These are phyloP conservation scores for Colletotrichum nymphaeae DNA, from an alignment of 2,329 filamentous ascomycete genomes.

Conservation along the genomic window DNA sequence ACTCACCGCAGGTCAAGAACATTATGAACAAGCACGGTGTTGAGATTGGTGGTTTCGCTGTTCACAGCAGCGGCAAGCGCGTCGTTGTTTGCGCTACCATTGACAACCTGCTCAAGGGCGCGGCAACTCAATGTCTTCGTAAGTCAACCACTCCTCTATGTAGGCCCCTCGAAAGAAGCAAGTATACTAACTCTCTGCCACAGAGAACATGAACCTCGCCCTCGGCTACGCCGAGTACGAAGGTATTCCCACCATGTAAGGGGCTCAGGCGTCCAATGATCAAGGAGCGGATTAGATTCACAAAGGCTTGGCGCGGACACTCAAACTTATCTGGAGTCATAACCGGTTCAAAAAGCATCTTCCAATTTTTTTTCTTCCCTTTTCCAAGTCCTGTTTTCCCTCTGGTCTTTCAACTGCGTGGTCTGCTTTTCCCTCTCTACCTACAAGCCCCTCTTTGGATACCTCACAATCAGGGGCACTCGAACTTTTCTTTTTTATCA, in stretches of 20 bases:
- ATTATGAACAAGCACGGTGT: conserved; percentile 89
- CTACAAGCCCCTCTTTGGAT: neutral
- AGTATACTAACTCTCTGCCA: neutral
- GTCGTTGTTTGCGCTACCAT: conserved; percentile 96
- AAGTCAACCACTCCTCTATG: conserved; percentile 54
- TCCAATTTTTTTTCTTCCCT: neutral
- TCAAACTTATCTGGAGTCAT: conserved; percentile 33
- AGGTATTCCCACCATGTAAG: conserved; percentile 75
- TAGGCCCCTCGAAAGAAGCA: neutral
- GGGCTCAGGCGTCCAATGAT: neutral
- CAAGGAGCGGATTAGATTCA: conserved; percentile 24
- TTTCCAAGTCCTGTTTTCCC: neutral
- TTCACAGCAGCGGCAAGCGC: conserved; percentile 87
- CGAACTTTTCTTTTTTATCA: neutral
- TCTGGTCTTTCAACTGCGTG: neutral
- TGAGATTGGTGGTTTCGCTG: conserved; percentile 96
- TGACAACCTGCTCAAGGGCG: conserved; percentile 93
- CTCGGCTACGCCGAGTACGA: conserved; percentile 90
- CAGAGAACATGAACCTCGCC: conserved; percentile 95
- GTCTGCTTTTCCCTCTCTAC: neutral
- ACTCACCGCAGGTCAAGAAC: conserved; percentile 84
- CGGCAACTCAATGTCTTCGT: conserved; percentile 92
- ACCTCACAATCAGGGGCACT: neutral
- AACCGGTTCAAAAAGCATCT: conserved; percentile 35
- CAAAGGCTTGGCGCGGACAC: conserved; percentile 29